Conservation (phyloP, 1,284 basidiomycete genomes). For the Xerocomus minutiporus region DNA sequence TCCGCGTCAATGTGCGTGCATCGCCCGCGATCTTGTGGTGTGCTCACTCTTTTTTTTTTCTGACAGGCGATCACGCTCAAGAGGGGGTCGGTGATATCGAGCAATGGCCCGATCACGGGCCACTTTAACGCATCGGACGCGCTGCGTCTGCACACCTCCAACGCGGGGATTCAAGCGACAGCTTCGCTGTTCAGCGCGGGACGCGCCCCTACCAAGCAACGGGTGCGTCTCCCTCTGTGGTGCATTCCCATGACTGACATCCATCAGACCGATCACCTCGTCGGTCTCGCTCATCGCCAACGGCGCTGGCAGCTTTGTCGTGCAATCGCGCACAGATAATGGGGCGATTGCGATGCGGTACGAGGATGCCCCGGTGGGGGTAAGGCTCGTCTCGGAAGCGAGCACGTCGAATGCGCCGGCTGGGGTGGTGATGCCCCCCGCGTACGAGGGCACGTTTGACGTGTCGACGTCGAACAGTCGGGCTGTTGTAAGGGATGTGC, state of each 20-base stretch:
- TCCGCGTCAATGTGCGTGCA: conserved; percentile 31
- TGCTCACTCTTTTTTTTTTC: neutral
- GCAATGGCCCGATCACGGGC: conserved; percentile 39
- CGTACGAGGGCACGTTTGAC: conserved; percentile 41
- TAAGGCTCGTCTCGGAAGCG: conserved; percentile 32
- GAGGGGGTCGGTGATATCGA: conserved; percentile 28
- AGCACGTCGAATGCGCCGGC: conserved; percentile 37
- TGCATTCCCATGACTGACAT: neutral
- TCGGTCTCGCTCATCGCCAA: conserved; percentile 13
- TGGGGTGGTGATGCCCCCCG: conserved; percentile 35
- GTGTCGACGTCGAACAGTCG: conserved; percentile 32
- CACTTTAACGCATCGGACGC: conserved; percentile 34
- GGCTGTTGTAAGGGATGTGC: conserved; percentile 16
- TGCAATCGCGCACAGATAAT: conserved; percentile 35
- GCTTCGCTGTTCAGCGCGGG: conserved; percentile 28
- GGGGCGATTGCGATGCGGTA: conserved; percentile 34
- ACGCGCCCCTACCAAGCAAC: conserved; percentile 31
- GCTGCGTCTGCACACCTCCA: conserved; percentile 37
- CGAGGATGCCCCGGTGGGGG: conserved; percentile 30
- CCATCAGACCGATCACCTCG: conserved; percentile 15
- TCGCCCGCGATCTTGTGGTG: neutral
- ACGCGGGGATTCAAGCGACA: conserved; percentile 35
- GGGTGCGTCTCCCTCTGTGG: conserved; percentile 27
- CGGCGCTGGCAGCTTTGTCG: conserved; percentile 28
- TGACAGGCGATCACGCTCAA: conserved; percentile 34